phyloP scores from a whole-genome alignment of 2,329 filamentous ascomycete species.

The Penicillium griseofulvum region DNA sequence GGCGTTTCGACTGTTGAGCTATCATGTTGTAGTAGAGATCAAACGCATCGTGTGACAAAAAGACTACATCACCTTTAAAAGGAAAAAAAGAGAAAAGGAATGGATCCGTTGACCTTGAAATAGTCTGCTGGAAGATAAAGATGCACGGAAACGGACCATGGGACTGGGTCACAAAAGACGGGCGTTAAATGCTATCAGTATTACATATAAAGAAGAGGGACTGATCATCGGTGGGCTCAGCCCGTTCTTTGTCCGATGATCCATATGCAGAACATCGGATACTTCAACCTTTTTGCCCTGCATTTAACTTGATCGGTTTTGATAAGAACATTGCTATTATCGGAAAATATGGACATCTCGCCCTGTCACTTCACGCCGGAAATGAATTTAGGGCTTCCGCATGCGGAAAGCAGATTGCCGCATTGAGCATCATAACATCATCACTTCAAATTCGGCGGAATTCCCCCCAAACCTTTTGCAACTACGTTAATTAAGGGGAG shows the following conservation, averaged over 20 bases:
- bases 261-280: conserved; percentile 16
- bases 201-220: conserved; percentile 25
- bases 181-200: conserved; percentile 31
- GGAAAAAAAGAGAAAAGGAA: conserved; percentile 6
- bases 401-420: conserved; percentile 28
- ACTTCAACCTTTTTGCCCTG: background rate
- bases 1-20: conserved; percentile 18
- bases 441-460: conserved; percentile 17
- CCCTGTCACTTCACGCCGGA: conserved; percentile 13
- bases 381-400: conserved; percentile 22
- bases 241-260: conserved; percentile 22
- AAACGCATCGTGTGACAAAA: conserved; percentile 28
- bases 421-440: conserved; percentile 25
- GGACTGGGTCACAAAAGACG: conserved; percentile 29
- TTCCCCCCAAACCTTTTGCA: background rate
- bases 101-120: conserved; percentile 33
- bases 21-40: conserved; percentile 25
- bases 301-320: conserved; percentile 1
- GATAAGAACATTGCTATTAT: conserved; percentile 7
- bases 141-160: conserved; percentile 31
- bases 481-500: background rate
- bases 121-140: conserved; percentile 20
- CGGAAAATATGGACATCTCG: conserved; percentile 2
- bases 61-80: conserved; percentile 7
- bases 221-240: conserved; percentile 11